Conservation (phyloP, 257 asterid genomes). For the Solanum etuberosum region DNA sequence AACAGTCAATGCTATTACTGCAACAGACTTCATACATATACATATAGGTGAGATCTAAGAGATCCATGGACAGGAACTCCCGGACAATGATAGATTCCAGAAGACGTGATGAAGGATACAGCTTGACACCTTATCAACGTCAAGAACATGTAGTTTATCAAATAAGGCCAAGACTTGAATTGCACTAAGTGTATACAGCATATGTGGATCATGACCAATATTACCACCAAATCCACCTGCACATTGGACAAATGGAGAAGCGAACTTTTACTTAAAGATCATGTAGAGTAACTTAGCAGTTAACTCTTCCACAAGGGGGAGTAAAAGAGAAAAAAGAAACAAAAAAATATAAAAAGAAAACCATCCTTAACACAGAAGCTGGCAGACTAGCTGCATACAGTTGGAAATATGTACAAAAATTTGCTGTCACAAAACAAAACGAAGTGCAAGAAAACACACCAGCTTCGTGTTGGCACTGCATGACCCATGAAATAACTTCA, state of each 20-base stretch:
- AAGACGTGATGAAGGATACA: conserved; percentile 48
- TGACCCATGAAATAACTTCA: conserved; percentile 72
- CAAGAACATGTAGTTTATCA: conserved; percentile 67
- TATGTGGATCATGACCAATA: conserved; percentile 85
- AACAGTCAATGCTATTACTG: not conserved
- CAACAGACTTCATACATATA: not conserved
- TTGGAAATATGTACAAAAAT: not conserved
- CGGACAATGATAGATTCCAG: not conserved
- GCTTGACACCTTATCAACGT: conserved; percentile 56
- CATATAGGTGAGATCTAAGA: not conserved
- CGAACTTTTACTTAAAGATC: not conserved
- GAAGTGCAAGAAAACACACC: conserved; percentile 35
- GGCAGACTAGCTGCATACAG: not conserved
- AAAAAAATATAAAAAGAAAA: not conserved
- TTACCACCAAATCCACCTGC: conserved; percentile 97
- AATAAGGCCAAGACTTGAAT: conserved; percentile 87
- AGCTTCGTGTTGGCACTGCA: conserved; percentile 90
- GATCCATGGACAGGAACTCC: not conserved
- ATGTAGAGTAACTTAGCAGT: not conserved
- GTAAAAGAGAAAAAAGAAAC: not conserved
- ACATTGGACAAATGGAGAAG: not conserved
- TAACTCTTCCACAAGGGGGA: not conserved
- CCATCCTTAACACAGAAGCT: not conserved
- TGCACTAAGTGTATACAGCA: conserved; percentile 78
- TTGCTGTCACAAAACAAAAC: not conserved